These are phyloP conservation scores for Apophysomyces variabilis DNA, from an alignment of 371 early-diverging fungal species.

Conservation along the genomic window DNA sequence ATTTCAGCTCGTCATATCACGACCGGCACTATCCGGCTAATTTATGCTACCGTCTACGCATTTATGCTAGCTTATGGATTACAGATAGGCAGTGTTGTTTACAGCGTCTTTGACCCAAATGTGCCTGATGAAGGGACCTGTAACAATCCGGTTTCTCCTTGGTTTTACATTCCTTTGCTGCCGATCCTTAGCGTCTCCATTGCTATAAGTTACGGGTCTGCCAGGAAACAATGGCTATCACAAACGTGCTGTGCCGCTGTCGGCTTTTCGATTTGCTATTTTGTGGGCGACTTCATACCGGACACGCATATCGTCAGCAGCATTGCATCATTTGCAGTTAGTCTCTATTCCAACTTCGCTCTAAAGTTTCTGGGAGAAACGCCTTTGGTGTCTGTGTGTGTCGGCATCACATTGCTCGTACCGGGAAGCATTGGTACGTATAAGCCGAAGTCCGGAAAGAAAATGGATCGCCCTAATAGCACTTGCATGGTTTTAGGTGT, in stretches of 20 bases:
- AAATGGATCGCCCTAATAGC: neutral
- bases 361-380: slow-evolving; percentile 40
- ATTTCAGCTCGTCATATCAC: slow-evolving; percentile 74
- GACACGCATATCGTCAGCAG: slow-evolving; percentile 42
- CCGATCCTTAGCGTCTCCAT: slow-evolving; percentile 42
- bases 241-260: slow-evolving; percentile 34
- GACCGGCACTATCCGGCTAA: slow-evolving; percentile 80
- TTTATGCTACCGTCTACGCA: slow-evolving; percentile 78
- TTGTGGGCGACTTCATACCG: slow-evolving; percentile 37
- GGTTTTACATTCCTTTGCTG: slow-evolving; percentile 41
- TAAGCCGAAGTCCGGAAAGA: neutral
- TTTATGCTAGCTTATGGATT: slow-evolving; percentile 81
- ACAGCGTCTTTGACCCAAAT: slow-evolving; percentile 35
- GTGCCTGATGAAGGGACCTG: slow-evolving; percentile 35
- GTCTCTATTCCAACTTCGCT: slow-evolving; percentile 45
- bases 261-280: slow-evolving; percentile 41
- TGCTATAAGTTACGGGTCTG: slow-evolving; percentile 47
- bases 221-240: slow-evolving; percentile 40
- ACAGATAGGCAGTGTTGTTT: slow-evolving; percentile 63
- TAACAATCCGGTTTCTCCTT: slow-evolving; percentile 30
- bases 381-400: slow-evolving; percentile 45
- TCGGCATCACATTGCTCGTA: slow-evolving; percentile 46
- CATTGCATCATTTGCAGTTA: slow-evolving; percentile 48
- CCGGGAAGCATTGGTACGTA: slow-evolving; percentile 52
- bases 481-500: slow-evolving; percentile 32